A percentile compares a stretch with the other conserved stretches of the same genome.
Conservation (phyloP, 169 alveolate species). For the Nephromyces sp. region DNA sequence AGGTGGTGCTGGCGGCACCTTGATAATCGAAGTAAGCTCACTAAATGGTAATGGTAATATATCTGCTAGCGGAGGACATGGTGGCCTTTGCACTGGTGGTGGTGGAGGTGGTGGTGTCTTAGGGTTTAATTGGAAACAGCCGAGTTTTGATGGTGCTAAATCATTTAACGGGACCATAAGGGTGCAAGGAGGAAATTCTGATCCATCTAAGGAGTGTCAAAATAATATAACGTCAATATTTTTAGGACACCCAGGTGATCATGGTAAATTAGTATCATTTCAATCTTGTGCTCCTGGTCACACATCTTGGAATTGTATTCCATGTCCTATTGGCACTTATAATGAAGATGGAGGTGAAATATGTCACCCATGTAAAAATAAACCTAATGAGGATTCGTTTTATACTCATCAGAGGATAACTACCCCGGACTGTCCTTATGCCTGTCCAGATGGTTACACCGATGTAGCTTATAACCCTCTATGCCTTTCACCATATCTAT, state of each 20-base stretch:
- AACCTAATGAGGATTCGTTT: background rate
- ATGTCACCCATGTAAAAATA: background rate
- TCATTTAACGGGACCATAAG: background rate
- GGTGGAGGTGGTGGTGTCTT: background rate
- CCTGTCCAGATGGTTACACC: conserved; percentile 23
- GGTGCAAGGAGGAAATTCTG: background rate
- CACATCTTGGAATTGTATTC: background rate
- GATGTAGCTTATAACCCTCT: conserved; percentile 21
- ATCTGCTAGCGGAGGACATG: background rate
- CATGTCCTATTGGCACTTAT: background rate
- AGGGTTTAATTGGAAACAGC: background rate
- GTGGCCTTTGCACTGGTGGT: background rate
- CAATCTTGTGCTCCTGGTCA: background rate
- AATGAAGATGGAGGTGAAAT: background rate
- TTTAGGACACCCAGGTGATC: background rate
- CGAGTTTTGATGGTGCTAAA: background rate
- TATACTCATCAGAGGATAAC: background rate
- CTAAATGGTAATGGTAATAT: background rate
- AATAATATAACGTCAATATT: background rate
- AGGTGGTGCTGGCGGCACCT: background rate
- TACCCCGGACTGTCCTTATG: conserved; percentile 23
- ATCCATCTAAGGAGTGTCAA: background rate
- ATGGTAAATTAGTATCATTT: background rate
- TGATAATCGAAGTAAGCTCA: background rate
- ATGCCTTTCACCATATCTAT: conserved; percentile 21